A percentile compares a stretch with the other conserved stretches of the same genome.
phyloP scores from a whole-genome alignment of 2,329 filamentous ascomycete species.

The Scedosporium boydii region DNA sequence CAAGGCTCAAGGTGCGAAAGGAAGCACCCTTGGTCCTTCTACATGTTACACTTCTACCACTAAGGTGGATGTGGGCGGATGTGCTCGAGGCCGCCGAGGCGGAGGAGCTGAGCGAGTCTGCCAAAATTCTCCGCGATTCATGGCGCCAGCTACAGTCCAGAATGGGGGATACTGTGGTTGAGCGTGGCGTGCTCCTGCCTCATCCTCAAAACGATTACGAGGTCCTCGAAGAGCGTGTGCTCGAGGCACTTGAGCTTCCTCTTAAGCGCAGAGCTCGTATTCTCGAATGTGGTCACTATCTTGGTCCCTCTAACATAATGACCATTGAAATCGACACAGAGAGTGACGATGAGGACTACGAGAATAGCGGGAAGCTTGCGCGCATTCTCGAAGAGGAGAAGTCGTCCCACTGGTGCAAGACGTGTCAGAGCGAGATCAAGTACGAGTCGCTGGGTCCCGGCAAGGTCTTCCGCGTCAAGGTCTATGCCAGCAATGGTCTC shows the following conservation, averaged over 20 bases:
- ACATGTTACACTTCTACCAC: conserved; percentile 66
- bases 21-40: conserved; percentile 65
- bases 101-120: conserved; percentile 31
- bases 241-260: conserved; percentile 66
- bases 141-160: conserved; percentile 62
- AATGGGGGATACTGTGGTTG: conserved; percentile 61
- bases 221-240: conserved; percentile 64
- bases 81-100: conserved; percentile 36
- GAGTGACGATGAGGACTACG: conserved; percentile 30
- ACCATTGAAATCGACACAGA: conserved; percentile 30
- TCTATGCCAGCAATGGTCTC: conserved; percentile 90
- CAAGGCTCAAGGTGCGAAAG: conserved; percentile 45
- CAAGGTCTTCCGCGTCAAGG: conserved; percentile 67
- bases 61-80: conserved; percentile 55
- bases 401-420: conserved; percentile 43
- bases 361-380: neutral
- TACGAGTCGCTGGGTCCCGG: conserved; percentile 42
- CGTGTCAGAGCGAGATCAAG: conserved; percentile 44
- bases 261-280: conserved; percentile 55
- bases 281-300: conserved; percentile 68
- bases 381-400: conserved; percentile 15
- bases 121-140: conserved; percentile 47
- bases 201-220: conserved; percentile 77
- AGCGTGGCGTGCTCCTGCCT: conserved; percentile 64
- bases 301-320: conserved; percentile 48